Base-by-base conservation (phyloP, 2,329 filamentous ascomycete species). In the Setomelanomma holmii region DNA sequence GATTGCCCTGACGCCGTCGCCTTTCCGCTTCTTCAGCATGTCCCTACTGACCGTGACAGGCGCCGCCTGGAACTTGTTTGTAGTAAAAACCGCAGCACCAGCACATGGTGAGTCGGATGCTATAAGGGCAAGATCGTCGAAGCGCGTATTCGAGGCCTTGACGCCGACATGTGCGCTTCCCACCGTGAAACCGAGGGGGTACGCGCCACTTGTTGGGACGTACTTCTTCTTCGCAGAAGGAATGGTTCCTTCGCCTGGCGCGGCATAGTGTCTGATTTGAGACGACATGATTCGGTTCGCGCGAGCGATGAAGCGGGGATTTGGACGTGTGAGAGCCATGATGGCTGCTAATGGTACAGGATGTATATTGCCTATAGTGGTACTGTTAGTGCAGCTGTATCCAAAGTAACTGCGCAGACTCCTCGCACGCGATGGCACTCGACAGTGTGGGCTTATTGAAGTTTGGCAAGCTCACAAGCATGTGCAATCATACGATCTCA, bases 31-130 rank as follows among this genome's bases (percentile, higher is more conserved):
- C 71, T 86, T 81, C 30, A 96, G 78, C 54, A 93, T 85, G 51
- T 88, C 82, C 58, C 87, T 83, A 75, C 89, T 93, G 55, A 96
- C 89, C 23, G 90, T 91, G 39, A 99, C 93, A 4, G 95, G 95
- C 10, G 95, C 95, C 16, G 95, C 95, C 77, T 97, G 93, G 79
- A 99, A 99, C 76, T 93, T 93, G 80, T 99, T 99, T 76, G 92
- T 96, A 48, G 95, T 99, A 79, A 98, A 97, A 40, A 98, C 93
- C 5, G 92, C 95, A 0, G 93, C 91, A 8, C 89, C 93, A 5
- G 90, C 84, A 75, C 92, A 97, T 48, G 93, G 91, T 45, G 82
- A 83, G 67, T 96, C 91, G 5, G 95, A 98, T 16, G 89, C 87
- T 59, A 99, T 84, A 61, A 99, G 83, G 30, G 93, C 91, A 43